Evolutionary conservation across 2,329 filamentous ascomycete genomes (phyloP).

Genomic region (Didymellaceae sp.): DNA sequence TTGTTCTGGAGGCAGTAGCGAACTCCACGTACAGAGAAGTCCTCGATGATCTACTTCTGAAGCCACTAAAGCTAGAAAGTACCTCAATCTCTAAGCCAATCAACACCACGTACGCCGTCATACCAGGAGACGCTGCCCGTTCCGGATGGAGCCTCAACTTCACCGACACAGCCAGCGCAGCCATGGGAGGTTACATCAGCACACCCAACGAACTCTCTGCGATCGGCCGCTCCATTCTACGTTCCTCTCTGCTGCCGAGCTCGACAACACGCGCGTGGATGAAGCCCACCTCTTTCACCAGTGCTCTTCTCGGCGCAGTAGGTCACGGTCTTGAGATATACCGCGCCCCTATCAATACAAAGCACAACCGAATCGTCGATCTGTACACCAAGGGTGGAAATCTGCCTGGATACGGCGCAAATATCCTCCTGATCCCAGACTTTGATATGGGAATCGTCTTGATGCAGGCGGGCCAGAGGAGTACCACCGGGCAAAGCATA

Average conservation of each 20-base stretch:
- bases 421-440: conserved; percentile 53
- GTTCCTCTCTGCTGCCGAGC: conserved; percentile 43
- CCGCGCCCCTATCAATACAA: conserved; percentile 21
- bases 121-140: conserved; percentile 3
- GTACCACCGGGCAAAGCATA: neutral
- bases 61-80: conserved; percentile 52
- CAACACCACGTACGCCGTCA: conserved; percentile 9
- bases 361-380: conserved; percentile 32
- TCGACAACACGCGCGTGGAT: conserved; percentile 51
- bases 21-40: conserved; percentile 48
- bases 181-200: conserved; percentile 44
- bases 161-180: conserved; percentile 4
- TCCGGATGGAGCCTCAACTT: conserved; percentile 12
- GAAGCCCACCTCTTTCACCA: conserved; percentile 50
- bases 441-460: conserved; percentile 53
- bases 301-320: conserved; percentile 40
- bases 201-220: conserved; percentile 46
- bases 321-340: conserved; percentile 52
- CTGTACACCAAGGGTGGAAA: conserved; percentile 54
- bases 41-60: conserved; percentile 53
- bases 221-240: conserved; percentile 50
- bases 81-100: conserved; percentile 45
- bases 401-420: conserved; percentile 49
- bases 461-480: conserved; percentile 37
- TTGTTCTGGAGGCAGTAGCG: conserved; percentile 48